These are phyloP conservation scores for Auxenochlorella pyrenoidosa DNA, from an alignment of 139 green algal species.

Conservation along the genomic window DNA sequence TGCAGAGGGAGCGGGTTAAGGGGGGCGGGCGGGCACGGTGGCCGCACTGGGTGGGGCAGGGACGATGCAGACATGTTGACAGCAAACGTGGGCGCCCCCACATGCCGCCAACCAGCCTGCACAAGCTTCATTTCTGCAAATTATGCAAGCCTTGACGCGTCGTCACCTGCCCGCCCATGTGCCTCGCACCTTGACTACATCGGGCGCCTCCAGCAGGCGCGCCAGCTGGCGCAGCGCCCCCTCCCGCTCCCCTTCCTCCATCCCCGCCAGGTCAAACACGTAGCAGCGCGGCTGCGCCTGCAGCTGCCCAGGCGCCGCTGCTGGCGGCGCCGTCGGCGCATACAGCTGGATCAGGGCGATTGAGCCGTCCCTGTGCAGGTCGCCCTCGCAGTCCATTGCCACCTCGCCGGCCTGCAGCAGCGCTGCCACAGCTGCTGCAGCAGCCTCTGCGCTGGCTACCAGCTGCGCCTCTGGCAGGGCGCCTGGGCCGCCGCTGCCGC, in stretches of 20 bases:
- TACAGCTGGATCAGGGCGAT: constrained; percentile 23
- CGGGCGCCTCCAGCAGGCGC: constrained; percentile 2
- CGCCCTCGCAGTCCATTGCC: constrained; percentile 24
- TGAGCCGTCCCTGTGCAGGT: neutral
- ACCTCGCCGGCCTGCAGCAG: constrained; percentile 5
- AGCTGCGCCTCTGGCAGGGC: neutral
- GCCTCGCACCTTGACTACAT: neutral
- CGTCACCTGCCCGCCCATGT: too few species aligned
- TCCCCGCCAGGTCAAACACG: constrained; percentile 12
- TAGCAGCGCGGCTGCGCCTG: neutral
- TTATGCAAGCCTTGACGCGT: too few species aligned
- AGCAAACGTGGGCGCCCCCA: too few species aligned
- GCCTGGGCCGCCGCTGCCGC: neutral
- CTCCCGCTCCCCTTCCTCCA: neutral
- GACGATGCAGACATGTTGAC: too few species aligned
- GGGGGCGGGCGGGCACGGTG: neutral
- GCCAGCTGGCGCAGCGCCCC: neutral
- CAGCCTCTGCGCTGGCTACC: neutral
- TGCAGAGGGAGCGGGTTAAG: too few species aligned
- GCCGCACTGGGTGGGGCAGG: too few species aligned
- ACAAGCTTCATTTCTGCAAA: too few species aligned
- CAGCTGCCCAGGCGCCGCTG: neutral
- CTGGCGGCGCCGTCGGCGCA: neutral
- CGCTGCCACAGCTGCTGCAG: neutral
- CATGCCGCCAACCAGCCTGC: too few species aligned